Conservation (phyloP, 2,329 filamentous ascomycete genomes). For the Botrytis pseudocinerea region DNA sequence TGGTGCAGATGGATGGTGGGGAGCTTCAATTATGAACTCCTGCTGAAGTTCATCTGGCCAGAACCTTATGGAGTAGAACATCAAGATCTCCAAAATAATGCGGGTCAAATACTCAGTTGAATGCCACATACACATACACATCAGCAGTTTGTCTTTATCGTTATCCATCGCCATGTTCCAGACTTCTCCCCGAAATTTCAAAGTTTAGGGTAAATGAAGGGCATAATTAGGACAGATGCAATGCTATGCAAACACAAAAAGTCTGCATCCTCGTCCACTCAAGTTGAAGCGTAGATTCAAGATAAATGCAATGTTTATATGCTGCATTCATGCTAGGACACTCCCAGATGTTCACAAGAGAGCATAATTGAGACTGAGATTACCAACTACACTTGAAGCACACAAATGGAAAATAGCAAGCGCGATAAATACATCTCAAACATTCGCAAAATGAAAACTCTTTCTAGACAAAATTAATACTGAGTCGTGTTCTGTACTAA, state of each 20-base stretch:
- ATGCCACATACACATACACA: not conserved
- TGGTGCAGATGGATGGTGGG: not conserved
- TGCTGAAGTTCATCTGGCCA: not conserved
- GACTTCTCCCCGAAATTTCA: not conserved
- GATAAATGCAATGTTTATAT: not conserved
- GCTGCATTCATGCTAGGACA: not conserved
- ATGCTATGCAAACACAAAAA: not conserved
- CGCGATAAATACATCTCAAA: not conserved
- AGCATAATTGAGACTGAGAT: not conserved
- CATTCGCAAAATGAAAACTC: not conserved
- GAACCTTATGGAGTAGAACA: not conserved
- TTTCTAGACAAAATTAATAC: not conserved
- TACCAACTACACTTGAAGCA: not conserved
- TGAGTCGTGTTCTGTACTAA: conserved; percentile 7
- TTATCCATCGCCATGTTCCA: not conserved
- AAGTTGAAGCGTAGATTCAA: not conserved
- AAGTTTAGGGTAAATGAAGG: conserved; percentile 4
- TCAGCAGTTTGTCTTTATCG: not conserved
- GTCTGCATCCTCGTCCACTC: not conserved
- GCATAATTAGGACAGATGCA: not conserved
- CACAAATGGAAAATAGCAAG: not conserved
- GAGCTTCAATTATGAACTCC: not conserved
- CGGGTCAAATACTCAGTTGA: not conserved
- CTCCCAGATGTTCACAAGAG: not conserved
- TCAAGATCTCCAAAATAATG: not conserved